Base-by-base conservation (phyloP, 306 rosid species). In the Begonia loranthoides region DNA sequence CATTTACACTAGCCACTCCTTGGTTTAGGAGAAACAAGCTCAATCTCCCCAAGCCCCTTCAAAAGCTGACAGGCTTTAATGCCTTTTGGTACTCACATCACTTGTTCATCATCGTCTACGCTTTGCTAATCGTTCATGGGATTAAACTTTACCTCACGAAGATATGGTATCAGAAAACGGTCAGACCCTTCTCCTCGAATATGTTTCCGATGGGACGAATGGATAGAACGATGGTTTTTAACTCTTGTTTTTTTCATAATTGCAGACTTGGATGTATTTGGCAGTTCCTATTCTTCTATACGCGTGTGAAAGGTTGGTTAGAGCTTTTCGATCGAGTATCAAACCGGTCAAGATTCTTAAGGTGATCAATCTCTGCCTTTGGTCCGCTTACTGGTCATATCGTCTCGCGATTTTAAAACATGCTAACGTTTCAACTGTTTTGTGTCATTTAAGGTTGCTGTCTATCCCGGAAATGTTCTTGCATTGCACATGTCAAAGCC, bases 81-180 rank as follows among this genome's bases (percentile, higher is more conserved):
- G 94, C 97, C 12, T 89, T 89, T 55, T 85, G 97, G 97, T 89
- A 89, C 71, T 89, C 95, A 7, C 95, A 89, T 59, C 95, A 89
- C 48, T 70, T 84, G 22, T 89, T 89, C 54, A 73, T 89, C 62
- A 75, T 84, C 36, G 97, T 89, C 56, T 89, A 89, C 56, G 82
- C 28, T 9, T 84, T 89, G 58, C 75, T 89, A 49, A 70, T 84
- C 54, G 52, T 82, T 40, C 95, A 89, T 11, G 97, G 95, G 12
- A 73, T 79, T 78, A 75, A 41, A 64, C 75, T 89, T 34, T 84
- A 71, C 79, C 95, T 89, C 64, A 46, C 83, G 70, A 82, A 82
- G 76, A 15, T 79, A 49, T 89, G 95, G 94, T 79, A 85, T 78
- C 79, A 77, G 69, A 85, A 74, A 70, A 82, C 97, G 68, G 95